A percentile compares a stretch with the other conserved stretches of the same genome.
phyloP scores from a whole-genome alignment of 306 rosid genomes.

The Vachellia pachyceras region DNA sequence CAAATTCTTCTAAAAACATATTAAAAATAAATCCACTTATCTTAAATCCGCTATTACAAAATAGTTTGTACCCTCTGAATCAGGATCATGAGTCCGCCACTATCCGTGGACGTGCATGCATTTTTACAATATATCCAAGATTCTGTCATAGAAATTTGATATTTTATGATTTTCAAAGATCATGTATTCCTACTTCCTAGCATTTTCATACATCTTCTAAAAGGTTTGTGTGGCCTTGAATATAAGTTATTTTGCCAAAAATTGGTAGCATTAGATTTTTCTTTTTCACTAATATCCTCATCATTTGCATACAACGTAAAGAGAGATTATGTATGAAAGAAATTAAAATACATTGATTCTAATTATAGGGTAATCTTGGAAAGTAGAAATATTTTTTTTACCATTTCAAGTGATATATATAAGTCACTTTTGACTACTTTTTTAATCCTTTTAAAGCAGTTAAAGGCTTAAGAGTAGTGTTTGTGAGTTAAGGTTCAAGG shows the following conservation, averaged over 20 bases:
- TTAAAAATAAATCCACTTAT: too few species aligned
- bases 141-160: background rate
- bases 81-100: too few species aligned
- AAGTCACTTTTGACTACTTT: too few species aligned
- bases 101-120: background rate
- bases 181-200: background rate
- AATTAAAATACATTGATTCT: background rate
- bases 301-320: background rate
- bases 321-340: background rate
- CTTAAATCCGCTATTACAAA: too few species aligned
- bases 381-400: background rate
- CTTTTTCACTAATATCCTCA: background rate
- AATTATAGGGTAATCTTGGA: background rate
- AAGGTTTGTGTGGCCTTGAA: too few species aligned
- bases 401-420: too few species aligned
- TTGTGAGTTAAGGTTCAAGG: background rate
- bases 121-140: background rate
- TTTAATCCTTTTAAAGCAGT: too few species aligned
- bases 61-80: too few species aligned
- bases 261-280: too few species aligned
- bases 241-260: background rate
- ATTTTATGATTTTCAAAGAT: background rate
- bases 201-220: too few species aligned
- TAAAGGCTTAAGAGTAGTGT: too few species aligned
- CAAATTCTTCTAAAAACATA: too few species aligned